Base-by-base conservation (phyloP, 2,329 filamentous ascomycete species). In the Colletotrichum somersetense region DNA sequence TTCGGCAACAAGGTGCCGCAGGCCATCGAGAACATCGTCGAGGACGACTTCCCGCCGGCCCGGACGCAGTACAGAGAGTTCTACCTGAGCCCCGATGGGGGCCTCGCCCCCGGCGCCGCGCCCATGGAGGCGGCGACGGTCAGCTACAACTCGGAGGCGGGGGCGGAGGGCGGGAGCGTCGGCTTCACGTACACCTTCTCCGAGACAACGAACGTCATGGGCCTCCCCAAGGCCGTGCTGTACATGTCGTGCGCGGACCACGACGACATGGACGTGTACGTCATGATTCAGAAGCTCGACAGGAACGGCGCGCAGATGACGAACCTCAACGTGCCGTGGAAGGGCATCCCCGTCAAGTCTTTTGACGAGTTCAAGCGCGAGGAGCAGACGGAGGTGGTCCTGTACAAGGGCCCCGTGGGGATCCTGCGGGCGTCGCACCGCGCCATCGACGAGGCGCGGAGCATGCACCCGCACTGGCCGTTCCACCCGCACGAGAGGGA, bases 251-350 rank as follows among this genome's bases (percentile, higher is more conserved):
- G 80, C 67, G n/a, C 76, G 1, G 78, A 83, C 10, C 74, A 79
- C 57, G 78, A 87, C 52, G 85, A 86, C 64, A 79, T 86, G 70
- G 82, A 81, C 38, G 78, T 86, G 1, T 85, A 80, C 64, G 78
- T 86, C 8, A 63, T 72, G 3, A 56, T 77, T 3, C 69, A 74
- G 30, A 77, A 77, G 66, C 62, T 67, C 23, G 76, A 75, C 33
- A 50, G 18, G 18, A 20, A 63, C 38, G 66, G 70, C 5, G 44
- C n/a, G 26, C 70, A 69, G 77, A 74, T 76, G 75, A 69, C 62
- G 50, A 77, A 75, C 61, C 74, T 77, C 40, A 79, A 79, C 16
- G 76, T 77, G 11, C 77, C 78, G 7, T 77, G 77, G 76, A 70
- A 73, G 52, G 26, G 63, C 14, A 67, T 71, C 20, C 56, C 67